Evolutionary conservation across 768 basidiomycete genomes (phyloP), one percentile per base, ranked within the genome.

Genomic region (Phylloporus rhodoxanthus): DNA sequence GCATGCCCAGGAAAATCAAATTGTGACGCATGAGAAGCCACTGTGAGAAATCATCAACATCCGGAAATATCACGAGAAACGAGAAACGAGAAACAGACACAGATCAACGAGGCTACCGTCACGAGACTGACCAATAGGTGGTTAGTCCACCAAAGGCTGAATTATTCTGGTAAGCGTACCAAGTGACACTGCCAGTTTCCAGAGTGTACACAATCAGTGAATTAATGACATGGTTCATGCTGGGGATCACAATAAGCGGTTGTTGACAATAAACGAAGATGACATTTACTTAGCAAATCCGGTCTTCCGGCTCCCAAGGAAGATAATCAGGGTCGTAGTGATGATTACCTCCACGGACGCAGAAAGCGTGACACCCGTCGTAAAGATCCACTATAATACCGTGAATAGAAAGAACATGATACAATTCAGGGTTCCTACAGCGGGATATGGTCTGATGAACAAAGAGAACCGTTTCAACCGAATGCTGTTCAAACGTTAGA

Each of bases 161-260:
- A 1, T 8, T 2, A 15, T 32, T 29, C 1, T 1, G 20, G 13
- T 7, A 25, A 48, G 20, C 54, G 4, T 48, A 72, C 73, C 71
- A 72, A 21, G 79, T 80, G 17, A 80, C 38, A 3, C 72, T 60
- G 34, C 79, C 79, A 14, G 73, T 78, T 55, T 81, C 79, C 28
- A 81, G 67, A 0, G 77, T 73, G 49, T 80, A 80, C 2, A 77
- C 52, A 44, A 80, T 75, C 53, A 80, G 56, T 0, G 66, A 62
- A 50, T 80, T 78, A 39, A 81, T 68, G 30, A 80, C 57, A 28
- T 72, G 69, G 45, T 76, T 75, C 63, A 80, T 64, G 51, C 77
- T 79, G 44, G 13, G 2, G 6, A 28, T 13, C 1, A 46, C 13
- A 8, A 20, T 55, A 26, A 52, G 39, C 17, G 34, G 8, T 10